phyloP scores from a whole-genome alignment of 345 rosid genomes.

The Aethionema arabicum region DNA sequence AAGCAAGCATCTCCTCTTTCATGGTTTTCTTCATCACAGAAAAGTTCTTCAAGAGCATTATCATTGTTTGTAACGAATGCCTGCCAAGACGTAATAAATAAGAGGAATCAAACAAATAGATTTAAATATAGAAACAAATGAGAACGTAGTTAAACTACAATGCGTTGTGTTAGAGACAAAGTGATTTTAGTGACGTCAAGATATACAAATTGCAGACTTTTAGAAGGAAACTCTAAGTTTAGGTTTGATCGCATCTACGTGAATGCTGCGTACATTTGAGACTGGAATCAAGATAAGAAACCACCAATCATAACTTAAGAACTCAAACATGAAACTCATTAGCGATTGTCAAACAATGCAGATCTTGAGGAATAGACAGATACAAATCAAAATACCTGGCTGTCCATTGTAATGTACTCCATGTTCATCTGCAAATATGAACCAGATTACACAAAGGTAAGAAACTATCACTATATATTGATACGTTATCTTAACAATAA shows the following conservation, averaged over 20 bases:
- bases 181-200: background rate
- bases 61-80: slow-evolving; percentile 82
- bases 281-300: slow-evolving; percentile 18
- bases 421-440: slow-evolving; percentile 82
- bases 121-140: background rate
- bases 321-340: slow-evolving; percentile 16
- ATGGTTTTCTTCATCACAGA: slow-evolving; percentile 71
- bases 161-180: background rate
- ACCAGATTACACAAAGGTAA: background rate
- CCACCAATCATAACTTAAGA: slow-evolving; percentile 4
- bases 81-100: slow-evolving; percentile 36
- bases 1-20: slow-evolving; percentile 78
- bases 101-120: background rate
- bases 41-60: slow-evolving; percentile 87
- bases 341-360: background rate
- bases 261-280: background rate
- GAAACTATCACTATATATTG: background rate
- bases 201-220: slow-evolving; percentile 14
- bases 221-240: slow-evolving; percentile 2
- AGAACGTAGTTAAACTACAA: background rate
- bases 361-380: slow-evolving; percentile 4
- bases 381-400: slow-evolving; percentile 59
- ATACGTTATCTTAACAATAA: background rate
- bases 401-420: slow-evolving; percentile 91
- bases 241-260: background rate